phyloP scores from a whole-genome alignment of 768 basidiomycete species.

The Agaricus blazei region DNA sequence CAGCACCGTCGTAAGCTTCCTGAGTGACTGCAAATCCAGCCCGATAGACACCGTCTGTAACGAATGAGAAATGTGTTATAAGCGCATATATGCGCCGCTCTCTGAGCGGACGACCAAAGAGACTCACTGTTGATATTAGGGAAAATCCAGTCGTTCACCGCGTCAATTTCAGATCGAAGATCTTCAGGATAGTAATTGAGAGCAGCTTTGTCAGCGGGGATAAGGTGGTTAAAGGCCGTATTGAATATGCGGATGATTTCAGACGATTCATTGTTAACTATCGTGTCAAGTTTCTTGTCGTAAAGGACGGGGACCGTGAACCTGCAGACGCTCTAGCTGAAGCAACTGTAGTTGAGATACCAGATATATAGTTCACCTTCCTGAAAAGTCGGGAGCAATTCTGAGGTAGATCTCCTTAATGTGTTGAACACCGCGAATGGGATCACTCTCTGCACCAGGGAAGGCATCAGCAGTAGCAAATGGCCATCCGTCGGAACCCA shows the following conservation, averaged over 20 bases:
- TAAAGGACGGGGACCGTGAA: slow-evolving; percentile 90
- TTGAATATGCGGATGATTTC: slow-evolving; percentile 97
- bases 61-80: background rate
- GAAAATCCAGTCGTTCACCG: slow-evolving; percentile 83
- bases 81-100: background rate
- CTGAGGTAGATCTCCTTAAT: slow-evolving; percentile 83
- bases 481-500: slow-evolving; percentile 85
- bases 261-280: slow-evolving; percentile 94
- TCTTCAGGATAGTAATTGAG: slow-evolving; percentile 77
- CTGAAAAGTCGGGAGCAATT: slow-evolving; percentile 65
- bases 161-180: slow-evolving; percentile 73
- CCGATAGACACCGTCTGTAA: slow-evolving; percentile 79
- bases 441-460: slow-evolving; percentile 74
- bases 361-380: slow-evolving; percentile 41
- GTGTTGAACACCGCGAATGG: slow-evolving; percentile 61
- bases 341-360: background rate
- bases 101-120: background rate
- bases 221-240: slow-evolving; percentile 67
- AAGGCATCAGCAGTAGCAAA: slow-evolving; percentile 68
- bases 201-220: slow-evolving; percentile 60
- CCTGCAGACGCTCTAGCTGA: slow-evolving; percentile 23
- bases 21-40: slow-evolving; percentile 83
- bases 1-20: slow-evolving; percentile 74
- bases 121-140: slow-evolving; percentile 74
- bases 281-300: slow-evolving; percentile 83